Evolutionary conservation across 345 rosid genomes (phyloP), one percentile per base, ranked within the genome.

Genomic region (Aethionema arabicum): DNA sequence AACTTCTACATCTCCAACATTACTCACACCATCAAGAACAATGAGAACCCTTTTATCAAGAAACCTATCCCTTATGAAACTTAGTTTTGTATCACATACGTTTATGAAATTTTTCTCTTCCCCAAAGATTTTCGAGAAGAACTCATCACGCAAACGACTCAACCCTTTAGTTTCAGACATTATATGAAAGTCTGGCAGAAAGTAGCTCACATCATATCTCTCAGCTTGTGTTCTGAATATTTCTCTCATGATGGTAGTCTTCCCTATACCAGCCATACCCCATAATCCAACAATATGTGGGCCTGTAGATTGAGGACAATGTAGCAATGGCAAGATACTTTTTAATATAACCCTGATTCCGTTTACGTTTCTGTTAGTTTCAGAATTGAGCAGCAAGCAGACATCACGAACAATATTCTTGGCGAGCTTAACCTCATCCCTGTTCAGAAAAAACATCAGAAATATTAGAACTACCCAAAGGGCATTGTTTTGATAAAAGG

Each of bases 221-320:
- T 31, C 5, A 54, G 67, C 67, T 46, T 36, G 62, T 4, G 4
- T 11, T 53, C 43, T 45, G 8, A 46, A 69, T 0, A 69, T 38
- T 2, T 69, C 67, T 37, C 36, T 45, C 0, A 61, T 0, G 29
- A 69, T 46, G 1, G 38, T 8, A 0, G 56, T 69, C 31, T 69
- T 69, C 35, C 73, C 73, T 15, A 69, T 54, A 0, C 73, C 73
- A 61, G 56, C 62, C 73, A 52, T 69, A 9, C 73, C 73, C 73
- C 73, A 69, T 15, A 69, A 33, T 32, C 73, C 73, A 44, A 69
- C 36, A 61, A 60, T 61, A 0, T 45, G 61, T 32, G 55, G 30
- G 6, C n/a, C 4, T 31, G 67, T 44, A 54, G 62, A 10, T 4
- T 68, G 67, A 15, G 56, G 32, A 52, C 8, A 9, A 4, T 53